These are phyloP conservation scores for Solanum medicagineum DNA, from an alignment of 257 asterid genomes.

Conservation along the genomic window DNA sequence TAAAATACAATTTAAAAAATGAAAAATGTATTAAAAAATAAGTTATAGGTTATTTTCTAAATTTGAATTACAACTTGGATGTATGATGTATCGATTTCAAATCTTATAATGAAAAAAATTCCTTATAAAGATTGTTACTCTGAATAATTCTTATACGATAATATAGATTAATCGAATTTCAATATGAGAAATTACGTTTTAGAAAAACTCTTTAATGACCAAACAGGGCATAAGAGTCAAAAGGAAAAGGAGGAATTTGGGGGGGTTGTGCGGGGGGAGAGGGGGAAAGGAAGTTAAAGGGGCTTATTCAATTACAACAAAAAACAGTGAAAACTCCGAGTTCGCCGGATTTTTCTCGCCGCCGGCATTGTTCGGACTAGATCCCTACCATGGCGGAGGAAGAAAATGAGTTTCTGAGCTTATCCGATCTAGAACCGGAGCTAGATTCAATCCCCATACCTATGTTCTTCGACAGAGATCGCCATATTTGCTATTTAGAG, in stretches of 20 bases:
- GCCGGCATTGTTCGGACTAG: not conserved
- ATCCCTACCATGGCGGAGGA: slow-evolving; percentile 11
- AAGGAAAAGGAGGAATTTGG: not conserved
- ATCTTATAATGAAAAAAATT: too few relatives aligned
- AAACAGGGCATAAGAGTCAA: not conserved
- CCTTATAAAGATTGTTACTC: too few relatives aligned
- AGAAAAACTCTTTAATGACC: not conserved
- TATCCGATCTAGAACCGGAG: not conserved
- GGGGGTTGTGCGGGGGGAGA: too few relatives aligned
- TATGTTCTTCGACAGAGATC: slow-evolving; percentile 51
- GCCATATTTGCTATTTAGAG: slow-evolving; percentile 48
- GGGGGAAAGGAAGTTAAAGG: not conserved
- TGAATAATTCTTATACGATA: too few relatives aligned
- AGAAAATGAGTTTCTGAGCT: not conserved
- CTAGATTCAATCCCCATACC: slow-evolving; percentile 3
- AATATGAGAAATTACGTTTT: too few relatives aligned
- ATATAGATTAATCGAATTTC: too few relatives aligned
- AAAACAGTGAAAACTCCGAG: not conserved
- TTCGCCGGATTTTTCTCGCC: not conserved
- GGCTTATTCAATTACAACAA: not conserved
- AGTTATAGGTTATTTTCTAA: too few relatives aligned
- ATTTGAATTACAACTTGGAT: not conserved
- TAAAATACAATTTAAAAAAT: too few relatives aligned
- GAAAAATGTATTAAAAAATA: not conserved
- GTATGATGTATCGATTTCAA: too few relatives aligned